Evolutionary conservation across 148 eudicot species (phyloP), one percentile per base, ranked within the genome.

Genomic region (Camellia granthamiana): DNA sequence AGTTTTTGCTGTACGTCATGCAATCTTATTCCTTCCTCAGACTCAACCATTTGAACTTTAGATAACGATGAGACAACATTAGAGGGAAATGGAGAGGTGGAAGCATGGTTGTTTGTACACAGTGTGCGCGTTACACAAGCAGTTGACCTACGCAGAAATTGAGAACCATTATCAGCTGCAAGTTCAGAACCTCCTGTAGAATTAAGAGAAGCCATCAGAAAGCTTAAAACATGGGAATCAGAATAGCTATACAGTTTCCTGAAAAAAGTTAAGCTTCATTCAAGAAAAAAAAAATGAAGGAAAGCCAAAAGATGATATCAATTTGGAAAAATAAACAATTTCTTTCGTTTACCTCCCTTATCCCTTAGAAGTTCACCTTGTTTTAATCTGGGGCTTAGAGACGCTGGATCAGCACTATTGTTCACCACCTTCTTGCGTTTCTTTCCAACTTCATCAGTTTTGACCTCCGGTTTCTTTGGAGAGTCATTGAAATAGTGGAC

Each of bases 1-100:
- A 89, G 86, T 71, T 75, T 75, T 74, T 84, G 85, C 63, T 86
- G 94, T 60, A 64, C 90, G 69, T 89, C 79, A 59, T 44, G 78
- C 72, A 80, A 59, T 67, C 65, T 52, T 46, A 12, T 83, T 78
- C 82, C 64, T 63, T 87, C 81, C 77, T 63, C 83, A 56, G 81
- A 66, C 43, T 55, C 83, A 51, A 68, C 75, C 76, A 19, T 56
- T 18, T 74, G 51, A 56, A 65, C 74, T 43, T 76, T 81, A 58
- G 73, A 47, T 55, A 15, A 12, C 8, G 69, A 71, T 30, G 80
- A 51, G 46, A 59, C 13, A 74, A 7, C 69, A 44, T 61, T 44
- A 21, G 74, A 64, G 56, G 73, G 38, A 41, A 55, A 74, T 19
- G 62, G 18, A 38, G 47, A 51, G 41, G 72, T 41, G 61, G 63